These are phyloP conservation scores for Penicillium griseofulvum DNA, from an alignment of 2,329 filamentous ascomycete genomes.

Conservation along the genomic window DNA sequence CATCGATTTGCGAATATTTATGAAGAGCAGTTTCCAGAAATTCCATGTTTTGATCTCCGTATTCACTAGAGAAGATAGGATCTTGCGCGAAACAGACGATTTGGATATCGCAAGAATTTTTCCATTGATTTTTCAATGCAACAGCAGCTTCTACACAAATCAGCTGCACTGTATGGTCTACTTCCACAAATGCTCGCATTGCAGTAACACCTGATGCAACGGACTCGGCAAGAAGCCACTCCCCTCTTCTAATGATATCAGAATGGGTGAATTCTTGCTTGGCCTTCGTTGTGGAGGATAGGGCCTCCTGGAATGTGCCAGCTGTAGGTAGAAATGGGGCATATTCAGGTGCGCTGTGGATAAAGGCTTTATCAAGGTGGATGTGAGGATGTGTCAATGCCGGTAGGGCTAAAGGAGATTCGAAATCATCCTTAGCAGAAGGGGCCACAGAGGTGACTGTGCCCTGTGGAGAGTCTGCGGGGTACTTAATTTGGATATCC, in stretches of 20 bases:
- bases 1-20: constrained; percentile 49
- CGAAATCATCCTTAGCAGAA: background rate
- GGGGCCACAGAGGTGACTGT: constrained; percentile 30
- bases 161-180: constrained; percentile 60
- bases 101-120: constrained; percentile 58
- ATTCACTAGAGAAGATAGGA: constrained; percentile 59
- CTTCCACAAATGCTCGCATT: constrained; percentile 69
- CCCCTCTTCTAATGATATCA: constrained; percentile 64
- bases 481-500: constrained; percentile 31
- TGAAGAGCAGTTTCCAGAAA: constrained; percentile 50
- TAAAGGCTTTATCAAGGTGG: constrained; percentile 59
- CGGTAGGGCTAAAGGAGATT: constrained; percentile 45
- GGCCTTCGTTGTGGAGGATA: constrained; percentile 57
- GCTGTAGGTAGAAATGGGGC: constrained; percentile 56
- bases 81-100: constrained; percentile 71
- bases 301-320: constrained; percentile 66
- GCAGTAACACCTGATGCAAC: constrained; percentile 64
- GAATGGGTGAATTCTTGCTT: constrained; percentile 61
- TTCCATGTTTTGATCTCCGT: constrained; percentile 51
- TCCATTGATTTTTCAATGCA: constrained; percentile 55
- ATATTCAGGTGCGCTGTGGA: constrained; percentile 47
- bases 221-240: constrained; percentile 65
- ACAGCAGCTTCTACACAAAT: constrained; percentile 59
- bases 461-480: constrained; percentile 11
- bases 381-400: constrained; percentile 70